A percentile compares a stretch with the other conserved stretches of the same genome.
Evolutionary conservation across 176 grass and related monocot genomes (phyloP).

Genomic region (Metroxylon sagu): DNA sequence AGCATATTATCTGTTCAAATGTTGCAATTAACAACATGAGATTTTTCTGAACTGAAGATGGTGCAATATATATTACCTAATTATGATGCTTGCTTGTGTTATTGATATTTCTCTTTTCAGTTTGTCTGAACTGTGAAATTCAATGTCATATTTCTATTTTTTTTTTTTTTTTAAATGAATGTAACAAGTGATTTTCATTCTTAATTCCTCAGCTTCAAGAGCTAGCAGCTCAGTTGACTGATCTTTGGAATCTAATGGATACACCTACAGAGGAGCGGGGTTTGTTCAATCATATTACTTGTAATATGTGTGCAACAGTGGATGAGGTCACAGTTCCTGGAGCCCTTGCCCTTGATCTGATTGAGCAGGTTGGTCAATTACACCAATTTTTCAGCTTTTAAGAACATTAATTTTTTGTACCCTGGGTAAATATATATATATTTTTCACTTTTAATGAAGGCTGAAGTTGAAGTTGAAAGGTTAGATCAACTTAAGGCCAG

Average conservation of each 20-base stretch:
- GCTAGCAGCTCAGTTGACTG: slow-evolving; percentile 60
- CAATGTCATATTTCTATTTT: neutral
- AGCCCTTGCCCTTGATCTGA: slow-evolving; percentile 67
- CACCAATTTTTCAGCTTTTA: neutral
- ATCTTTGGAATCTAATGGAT: slow-evolving; percentile 96
- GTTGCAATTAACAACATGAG: too few species aligned
- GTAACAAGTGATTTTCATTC: neutral
- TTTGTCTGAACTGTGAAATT: neutral
- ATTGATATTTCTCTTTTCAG: too few species aligned
- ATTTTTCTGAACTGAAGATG: neutral
- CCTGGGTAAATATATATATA: slow-evolving; percentile 1
- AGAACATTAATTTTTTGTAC: neutral
- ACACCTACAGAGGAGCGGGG: slow-evolving; percentile 37
- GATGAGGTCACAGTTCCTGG: slow-evolving; percentile 66
- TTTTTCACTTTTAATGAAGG: slow-evolving; percentile 33
- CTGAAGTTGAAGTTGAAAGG: slow-evolving; percentile 68
- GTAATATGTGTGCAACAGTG: slow-evolving; percentile 51
- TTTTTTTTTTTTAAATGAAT: neutral
- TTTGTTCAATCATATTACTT: slow-evolving; percentile 63
- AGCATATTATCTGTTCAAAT: too few species aligned
- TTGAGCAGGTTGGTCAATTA: slow-evolving; percentile 53
- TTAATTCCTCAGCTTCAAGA: slow-evolving; percentile 64
- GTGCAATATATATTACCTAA: too few species aligned
- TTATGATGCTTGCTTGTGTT: too few species aligned
- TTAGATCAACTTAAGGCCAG: slow-evolving; percentile 80